Evolutionary conservation across 306 rosid genomes (phyloP).

Genomic region (Glycine soja): DNA sequence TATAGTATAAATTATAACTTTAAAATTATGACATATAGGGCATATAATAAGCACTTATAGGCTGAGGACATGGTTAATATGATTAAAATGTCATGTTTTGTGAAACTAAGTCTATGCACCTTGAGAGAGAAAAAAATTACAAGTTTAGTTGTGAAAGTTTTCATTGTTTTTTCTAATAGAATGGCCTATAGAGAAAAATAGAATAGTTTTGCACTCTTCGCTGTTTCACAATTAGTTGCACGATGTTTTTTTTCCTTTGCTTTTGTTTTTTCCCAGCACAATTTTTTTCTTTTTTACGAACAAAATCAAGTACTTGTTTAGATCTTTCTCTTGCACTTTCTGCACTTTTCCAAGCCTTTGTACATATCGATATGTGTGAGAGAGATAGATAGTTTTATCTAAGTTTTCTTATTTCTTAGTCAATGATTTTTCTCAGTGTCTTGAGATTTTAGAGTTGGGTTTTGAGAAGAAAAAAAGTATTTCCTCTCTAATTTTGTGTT

Average conservation of each 20-base stretch:
- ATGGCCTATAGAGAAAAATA: background rate
- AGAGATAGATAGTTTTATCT: background rate
- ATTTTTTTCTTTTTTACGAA: background rate
- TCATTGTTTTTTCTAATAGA: no score
- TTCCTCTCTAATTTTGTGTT: background rate
- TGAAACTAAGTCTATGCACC: no score
- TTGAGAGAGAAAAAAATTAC: no score
- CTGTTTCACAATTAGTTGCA: slow-evolving; percentile 35
- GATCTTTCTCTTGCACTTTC: background rate
- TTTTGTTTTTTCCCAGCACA: background rate
- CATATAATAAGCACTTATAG: no score
- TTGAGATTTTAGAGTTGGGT: background rate
- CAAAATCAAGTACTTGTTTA: background rate
- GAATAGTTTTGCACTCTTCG: background rate
- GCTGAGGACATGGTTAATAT: no score
- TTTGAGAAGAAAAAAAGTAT: background rate
- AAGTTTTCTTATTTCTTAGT: background rate
- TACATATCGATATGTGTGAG: background rate
- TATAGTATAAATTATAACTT: no score
- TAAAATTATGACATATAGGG: no score
- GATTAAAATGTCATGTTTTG: no score
- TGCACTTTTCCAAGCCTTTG: background rate
- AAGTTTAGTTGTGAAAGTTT: no score
- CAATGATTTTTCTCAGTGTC: background rate
- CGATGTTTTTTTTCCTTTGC: background rate